Evolutionary conservation across 768 basidiomycete species (phyloP), one percentile per base, ranked within the genome.

Genomic region (Porpolomopsis calyptriformis): DNA sequence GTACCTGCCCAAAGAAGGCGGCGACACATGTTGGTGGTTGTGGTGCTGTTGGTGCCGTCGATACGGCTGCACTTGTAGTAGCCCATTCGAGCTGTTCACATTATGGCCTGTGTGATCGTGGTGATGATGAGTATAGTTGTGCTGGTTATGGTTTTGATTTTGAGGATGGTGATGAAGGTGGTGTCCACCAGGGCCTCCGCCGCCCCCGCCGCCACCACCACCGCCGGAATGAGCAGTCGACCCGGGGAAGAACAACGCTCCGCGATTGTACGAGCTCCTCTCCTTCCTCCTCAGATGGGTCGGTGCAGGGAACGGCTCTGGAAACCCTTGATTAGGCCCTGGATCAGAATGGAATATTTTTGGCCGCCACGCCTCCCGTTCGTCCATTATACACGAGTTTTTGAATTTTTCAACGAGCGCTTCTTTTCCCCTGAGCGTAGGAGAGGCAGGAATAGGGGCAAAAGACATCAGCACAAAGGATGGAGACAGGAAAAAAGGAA

Each of bases 361-460:
- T 3, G 89, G 89, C 19, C 84, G 76, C 82, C 85, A 90, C 11
- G 75, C 72, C 57, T 82, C 81, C 26, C 76, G 76, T 59, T 88
- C 85, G 61, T 91, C 86, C 85, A 92, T 90, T 48, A 91, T 86
- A 45, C 80, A 66, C 0, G 87, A 90, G 56, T 91, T 92, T 59
- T 86, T 85, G 73, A 93, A 93, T 63, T 92, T 90, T 60, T 88
- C 86, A 40, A 93, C 80, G 31, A 90, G 75, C 1, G 88, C 83
- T 62, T 89, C 86, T 60, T 93, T 93, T 40, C 90, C 90, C 67
- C 85, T 85, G 40, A 11, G 20, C n/a, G 16, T 11, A 22, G 25
- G 26, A 8, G 41, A 45, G 27, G 1, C 12, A 18, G 25, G n/a
- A n/a, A n/a, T n/a, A n/a, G n/a, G n/a, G n/a, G n/a, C n/a, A n/a